Base-by-base conservation (phyloP, 805 yeast genomes). In the Kodamaea neixiangensis region DNA sequence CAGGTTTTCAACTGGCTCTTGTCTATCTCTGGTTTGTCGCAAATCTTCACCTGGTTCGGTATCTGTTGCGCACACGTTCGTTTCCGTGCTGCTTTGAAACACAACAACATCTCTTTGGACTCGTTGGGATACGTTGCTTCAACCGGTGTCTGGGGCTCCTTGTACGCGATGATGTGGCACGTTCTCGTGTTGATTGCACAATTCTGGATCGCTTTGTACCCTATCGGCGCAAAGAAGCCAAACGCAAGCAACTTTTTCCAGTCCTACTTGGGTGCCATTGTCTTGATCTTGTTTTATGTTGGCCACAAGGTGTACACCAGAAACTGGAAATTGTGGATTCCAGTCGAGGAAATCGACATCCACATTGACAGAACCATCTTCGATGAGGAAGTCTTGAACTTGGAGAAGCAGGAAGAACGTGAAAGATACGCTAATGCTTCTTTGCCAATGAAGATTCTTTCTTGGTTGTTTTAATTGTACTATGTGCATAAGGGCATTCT, bases 171-270 rank as follows among this genome's bases (percentile, higher is more conserved):
- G 44, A 49, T 58, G 3, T 64, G 67, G 59, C 68, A 65, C 47
- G 56, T 60, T 17, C 63, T 73, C 46, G 66, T 73, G 46, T 63
- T 73, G 55, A 60, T 73, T 49, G 76, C 73, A 19, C 77, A 73
- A 58, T 73, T 73, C 59, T 73, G 76, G 76, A 72, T 73, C 44
- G 75, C 78, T 3, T 68, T 73, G 50, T 73, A 55, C 64, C 78
- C 78, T 7, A 54, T 65, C 50, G 72, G 58, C 17, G 48, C 53
- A 15, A 56, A 59, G 47, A 62, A 52, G 25, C 66, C 70, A n/a
- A 53, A 59, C 46, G 72, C 62, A 13, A 43, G 51, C 11, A 58
- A 59, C 50, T 70, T 70, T 50, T 70, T 70, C 62, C 67, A 69
- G 49, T 57, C 56, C 41, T 69, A 69, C 56, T 58, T 69, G 49